Evolutionary conservation across 2,329 filamentous ascomycete species (phyloP).

Genomic region (Aureobasidium pullulans): DNA sequence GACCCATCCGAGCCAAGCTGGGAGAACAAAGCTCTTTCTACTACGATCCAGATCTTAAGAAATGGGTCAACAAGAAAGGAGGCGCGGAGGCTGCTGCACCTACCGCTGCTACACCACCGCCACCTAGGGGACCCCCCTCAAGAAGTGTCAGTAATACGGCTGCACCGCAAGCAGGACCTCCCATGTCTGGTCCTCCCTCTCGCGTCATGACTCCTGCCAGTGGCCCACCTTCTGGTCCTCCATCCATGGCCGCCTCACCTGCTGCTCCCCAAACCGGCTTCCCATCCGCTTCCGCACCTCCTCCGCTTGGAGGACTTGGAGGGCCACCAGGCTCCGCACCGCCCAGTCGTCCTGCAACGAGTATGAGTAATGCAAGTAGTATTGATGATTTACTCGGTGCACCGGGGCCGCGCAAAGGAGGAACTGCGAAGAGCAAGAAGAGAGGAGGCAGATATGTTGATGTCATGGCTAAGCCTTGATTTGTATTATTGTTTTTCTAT

Average conservation of each 20-base stretch:
- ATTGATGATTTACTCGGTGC: constrained; percentile 88
- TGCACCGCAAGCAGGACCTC: constrained; percentile 7
- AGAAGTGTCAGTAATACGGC: constrained; percentile 23
- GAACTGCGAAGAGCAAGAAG: constrained; percentile 56
- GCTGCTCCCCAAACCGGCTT: constrained; percentile 18
- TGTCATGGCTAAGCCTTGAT: constrained; percentile 67
- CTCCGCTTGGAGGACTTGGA: constrained; percentile 16
- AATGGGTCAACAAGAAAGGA: constrained; percentile 96
- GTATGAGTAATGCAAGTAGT: constrained; percentile 84
- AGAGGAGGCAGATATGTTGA: constrained; percentile 89
- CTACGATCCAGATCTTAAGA: constrained; percentile 91
- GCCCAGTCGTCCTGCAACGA: constrained; percentile 64
- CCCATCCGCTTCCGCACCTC: constrained; percentile 18
- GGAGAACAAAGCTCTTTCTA: constrained; percentile 90
- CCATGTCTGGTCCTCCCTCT: constrained; percentile 21
- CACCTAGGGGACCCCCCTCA: constrained; percentile 55
- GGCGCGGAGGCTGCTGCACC: constrained; percentile 53
- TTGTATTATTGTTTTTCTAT: neutral
- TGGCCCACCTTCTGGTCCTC: constrained; percentile 22
- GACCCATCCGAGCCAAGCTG: constrained; percentile 85
- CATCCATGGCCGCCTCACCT: constrained; percentile 10
- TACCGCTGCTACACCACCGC: constrained; percentile 60
- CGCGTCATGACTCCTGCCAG: constrained; percentile 19
- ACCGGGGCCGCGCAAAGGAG: constrained; percentile 59
- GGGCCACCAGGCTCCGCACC: constrained; percentile 38